Evolutionary conservation across 2,329 filamentous ascomycete genomes (phyloP).

Genomic region (Aspergillus japonicus): DNA sequence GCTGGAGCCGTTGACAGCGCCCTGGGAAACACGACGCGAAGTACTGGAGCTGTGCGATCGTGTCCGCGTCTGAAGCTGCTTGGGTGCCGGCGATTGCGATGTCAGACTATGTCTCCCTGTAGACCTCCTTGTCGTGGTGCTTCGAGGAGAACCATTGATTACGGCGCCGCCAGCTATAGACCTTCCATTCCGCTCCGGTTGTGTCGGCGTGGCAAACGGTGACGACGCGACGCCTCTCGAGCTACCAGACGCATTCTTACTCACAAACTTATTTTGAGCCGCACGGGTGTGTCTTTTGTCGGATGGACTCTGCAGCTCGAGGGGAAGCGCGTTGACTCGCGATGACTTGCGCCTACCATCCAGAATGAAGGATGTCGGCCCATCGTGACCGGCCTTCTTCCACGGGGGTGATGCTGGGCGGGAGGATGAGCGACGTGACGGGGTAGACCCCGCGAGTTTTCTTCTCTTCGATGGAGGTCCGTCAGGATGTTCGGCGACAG

Average conservation of each 20-base stretch:
- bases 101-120: constrained; percentile 21
- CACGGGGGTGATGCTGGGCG: constrained; percentile 74
- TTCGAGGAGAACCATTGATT: constrained; percentile 34
- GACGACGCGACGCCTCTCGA: constrained; percentile 30
- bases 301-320: constrained; percentile 49
- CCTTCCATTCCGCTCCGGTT: constrained; percentile 32
- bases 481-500: constrained; percentile 30
- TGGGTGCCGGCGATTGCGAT: constrained; percentile 30
- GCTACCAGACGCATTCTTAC: constrained; percentile 28
- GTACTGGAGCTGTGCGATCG: constrained; percentile 32
- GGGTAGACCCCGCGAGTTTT: constrained; percentile 39
- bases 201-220: constrained; percentile 31
- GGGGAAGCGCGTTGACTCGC: constrained; percentile 51
- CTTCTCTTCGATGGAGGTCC: constrained; percentile 48
- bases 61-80: constrained; percentile 27
- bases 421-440: constrained; percentile 39
- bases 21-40: constrained; percentile 18
- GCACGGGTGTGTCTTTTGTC: constrained; percentile 49
- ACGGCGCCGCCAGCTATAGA: constrained; percentile 28
- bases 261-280: constrained; percentile 35
- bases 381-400: constrained; percentile 82
- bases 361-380: constrained; percentile 77
- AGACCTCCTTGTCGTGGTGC: constrained; percentile 22
- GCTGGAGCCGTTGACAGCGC: constrained; percentile 23
- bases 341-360: constrained; percentile 63